Percentiles rank a stretch among this genome's conserved stretches.
phyloP scores from a whole-genome alignment of 2,329 filamentous ascomycete genomes.

The Epichloe elymi region DNA sequence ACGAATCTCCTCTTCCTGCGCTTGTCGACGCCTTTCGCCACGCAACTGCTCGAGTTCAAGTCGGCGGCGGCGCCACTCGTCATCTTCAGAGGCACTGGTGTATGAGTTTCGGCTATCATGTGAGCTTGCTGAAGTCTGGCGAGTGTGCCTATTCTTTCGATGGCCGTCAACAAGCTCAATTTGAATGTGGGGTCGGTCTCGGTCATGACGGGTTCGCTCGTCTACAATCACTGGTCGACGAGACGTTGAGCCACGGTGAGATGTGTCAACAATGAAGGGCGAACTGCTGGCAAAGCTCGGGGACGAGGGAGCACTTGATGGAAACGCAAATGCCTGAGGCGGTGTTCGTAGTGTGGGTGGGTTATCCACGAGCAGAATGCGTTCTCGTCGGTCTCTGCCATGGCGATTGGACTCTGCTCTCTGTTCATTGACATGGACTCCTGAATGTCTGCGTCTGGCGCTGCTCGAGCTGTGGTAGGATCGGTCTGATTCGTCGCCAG shows the following conservation, averaged over 20 bases:
- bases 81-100: conserved; percentile 15
- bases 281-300: conserved; percentile 14
- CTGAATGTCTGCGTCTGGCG: conserved; percentile 21
- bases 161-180: conserved; percentile 24
- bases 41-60: conserved; percentile 12
- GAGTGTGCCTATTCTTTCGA: conserved; percentile 7
- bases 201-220: conserved; percentile 15
- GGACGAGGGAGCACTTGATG: conserved; percentile 28
- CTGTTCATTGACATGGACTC: conserved; percentile 25
- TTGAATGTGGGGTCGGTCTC: conserved; percentile 17
- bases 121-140: conserved; percentile 21
- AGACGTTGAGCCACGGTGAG: conserved; percentile 12
- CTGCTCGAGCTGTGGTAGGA: conserved; percentile 18
- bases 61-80: conserved; percentile 15
- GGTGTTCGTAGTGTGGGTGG: conserved; percentile 33
- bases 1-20: conserved; percentile 2
- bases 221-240: conserved; percentile 26
- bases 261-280: conserved; percentile 14
- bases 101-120: conserved; percentile 20
- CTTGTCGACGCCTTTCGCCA: conserved; percentile 13
- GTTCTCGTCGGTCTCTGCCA: conserved; percentile 22
- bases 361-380: conserved; percentile 30
- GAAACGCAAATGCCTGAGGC: conserved; percentile 26
- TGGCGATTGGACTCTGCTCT: conserved; percentile 22
- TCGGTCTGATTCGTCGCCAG: conserved; percentile 24